Evolutionary conservation across 1,284 basidiomycete genomes (phyloP), one percentile per base, ranked within the genome.

Genomic region (Gomphus sp.): DNA sequence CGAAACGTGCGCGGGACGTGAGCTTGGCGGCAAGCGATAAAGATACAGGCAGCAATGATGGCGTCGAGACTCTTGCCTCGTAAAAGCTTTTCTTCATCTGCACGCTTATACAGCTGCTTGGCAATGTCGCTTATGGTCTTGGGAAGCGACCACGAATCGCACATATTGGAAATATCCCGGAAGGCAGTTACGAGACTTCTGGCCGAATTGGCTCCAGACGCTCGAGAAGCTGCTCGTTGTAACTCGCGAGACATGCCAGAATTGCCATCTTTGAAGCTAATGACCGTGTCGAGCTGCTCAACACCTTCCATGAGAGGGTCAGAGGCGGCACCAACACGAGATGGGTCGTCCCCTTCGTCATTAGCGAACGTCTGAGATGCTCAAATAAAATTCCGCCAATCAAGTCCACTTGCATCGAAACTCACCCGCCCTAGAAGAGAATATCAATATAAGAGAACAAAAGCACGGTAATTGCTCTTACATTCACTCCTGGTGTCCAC

Each of bases 401-500:
- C 63, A 61, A 61, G 60, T 64, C 10, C 16, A 45, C 28, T 28
- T 58, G 49, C 28, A 54, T 37, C 52, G 60, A 63, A 47, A 67
- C 64, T 65, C 63, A 64, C 61, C 18, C 61, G 61, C 62, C 63
- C 64, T 64, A 18, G n/a, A 48, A 51, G 22, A 57, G 52, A 37
- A 50, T 12, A 59, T 61, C 39, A 62, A 50, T 63, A 58, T 44
- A 56, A 55, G 39, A 28, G 52, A 50, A 52, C 65, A 64, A 22
- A 22, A 22, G 22, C 60, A 62, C 62, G 60, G 57, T 62, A 62
- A 3, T 22, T 25, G 25, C 16, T 84, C 89, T 79, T 78, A 92
- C 90, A 99, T 85, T 99, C 97, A 74, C 91, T 95, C 68, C 97
- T 80, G 34, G 97, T 99, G 73, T 99, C 97, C 49, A 99, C 94